Conservation (phyloP, 805 yeast genomes). For the Kregervanrija fluxuum region DNA sequence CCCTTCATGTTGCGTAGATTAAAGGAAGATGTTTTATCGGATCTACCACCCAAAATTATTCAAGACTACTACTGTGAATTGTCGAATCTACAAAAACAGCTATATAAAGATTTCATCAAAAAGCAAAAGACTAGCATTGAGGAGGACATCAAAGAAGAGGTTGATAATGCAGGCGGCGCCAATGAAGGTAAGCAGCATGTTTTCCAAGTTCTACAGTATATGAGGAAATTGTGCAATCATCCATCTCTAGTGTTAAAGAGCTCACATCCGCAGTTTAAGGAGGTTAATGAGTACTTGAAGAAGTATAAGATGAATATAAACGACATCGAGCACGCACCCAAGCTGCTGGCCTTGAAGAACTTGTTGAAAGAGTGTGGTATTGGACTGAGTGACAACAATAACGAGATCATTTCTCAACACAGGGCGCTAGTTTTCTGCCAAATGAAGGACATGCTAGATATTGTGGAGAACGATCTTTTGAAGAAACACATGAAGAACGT, state of each 20-base stretch:
- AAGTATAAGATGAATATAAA: constrained; percentile 53
- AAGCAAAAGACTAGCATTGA: constrained; percentile 72
- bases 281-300: constrained; percentile 55
- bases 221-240: constrained; percentile 95
- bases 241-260: constrained; percentile 84
- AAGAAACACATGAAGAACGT: constrained; percentile 83
- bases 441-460: constrained; percentile 93
- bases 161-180: constrained; percentile 14
- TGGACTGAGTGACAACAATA: constrained; percentile 35
- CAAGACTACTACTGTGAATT: constrained; percentile 97
- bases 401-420: constrained; percentile 79
- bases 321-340: constrained; percentile 85
- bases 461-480: constrained; percentile 86
- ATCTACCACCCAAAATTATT: constrained; percentile 95
- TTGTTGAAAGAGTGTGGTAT: constrained; percentile 90
- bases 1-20: constrained; percentile 95
- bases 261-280: constrained; percentile 72
- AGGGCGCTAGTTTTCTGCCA: constrained; percentile 94
- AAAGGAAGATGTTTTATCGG: constrained; percentile 93
- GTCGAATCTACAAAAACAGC: constrained; percentile 79
- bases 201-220: constrained; percentile 94
- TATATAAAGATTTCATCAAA: constrained; percentile 83
- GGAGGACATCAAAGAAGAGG: constrained; percentile 44
- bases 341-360: constrained; percentile 72
- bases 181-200: constrained; percentile 70